Evolutionary conservation across 2,329 filamentous ascomycete species (phyloP).

Genomic region (Colletotrichum sidae): DNA sequence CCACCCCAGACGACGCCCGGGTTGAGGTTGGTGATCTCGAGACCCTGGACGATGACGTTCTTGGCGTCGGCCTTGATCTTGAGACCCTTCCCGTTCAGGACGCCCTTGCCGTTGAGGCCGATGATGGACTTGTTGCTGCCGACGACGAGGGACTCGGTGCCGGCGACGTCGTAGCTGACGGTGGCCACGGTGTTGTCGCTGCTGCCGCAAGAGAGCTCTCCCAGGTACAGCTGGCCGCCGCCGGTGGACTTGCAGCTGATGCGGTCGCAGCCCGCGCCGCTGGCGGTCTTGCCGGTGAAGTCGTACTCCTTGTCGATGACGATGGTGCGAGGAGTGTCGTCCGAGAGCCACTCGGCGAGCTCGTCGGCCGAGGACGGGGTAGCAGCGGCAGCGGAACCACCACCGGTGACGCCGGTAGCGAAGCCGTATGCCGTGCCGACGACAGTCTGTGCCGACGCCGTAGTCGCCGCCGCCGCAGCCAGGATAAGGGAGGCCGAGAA

Average conservation of each 20-base stretch:
- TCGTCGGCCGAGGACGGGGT: slow-evolving; percentile 8
- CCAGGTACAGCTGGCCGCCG: slow-evolving; percentile 18
- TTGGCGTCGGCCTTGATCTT: slow-evolving; percentile 57
- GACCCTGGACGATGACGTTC: slow-evolving; percentile 68
- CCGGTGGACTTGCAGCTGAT: slow-evolving; percentile 53
- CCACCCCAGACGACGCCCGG: slow-evolving; percentile 52
- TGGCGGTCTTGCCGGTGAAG: slow-evolving; percentile 66
- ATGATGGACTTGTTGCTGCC: slow-evolving; percentile 69
- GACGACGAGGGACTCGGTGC: slow-evolving; percentile 61
- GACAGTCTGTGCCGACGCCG: slow-evolving; percentile 41
- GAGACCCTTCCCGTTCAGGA: slow-evolving; percentile 69
- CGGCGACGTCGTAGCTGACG: slow-evolving; percentile 63
- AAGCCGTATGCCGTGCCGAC: slow-evolving; percentile 45
- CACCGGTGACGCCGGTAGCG: slow-evolving; percentile 31
- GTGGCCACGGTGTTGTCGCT: slow-evolving; percentile 42
- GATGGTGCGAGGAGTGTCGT: slow-evolving; percentile 60
- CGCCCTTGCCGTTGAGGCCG: slow-evolving; percentile 62
- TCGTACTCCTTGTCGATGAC: slow-evolving; percentile 67
- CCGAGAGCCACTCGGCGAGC: slow-evolving; percentile 44
- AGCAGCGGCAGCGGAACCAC: slow-evolving; percentile 10
- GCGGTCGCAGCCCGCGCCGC: slow-evolving; percentile 65
- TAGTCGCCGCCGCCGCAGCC: slow-evolving; percentile 43
- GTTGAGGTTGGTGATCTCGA: not conserved
- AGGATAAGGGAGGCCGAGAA: slow-evolving; percentile 44
- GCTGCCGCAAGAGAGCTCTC: too few species aligned